Evolutionary conservation across 2,329 filamentous ascomycete species (phyloP).

Genomic region (Aspergillus sp.): DNA sequence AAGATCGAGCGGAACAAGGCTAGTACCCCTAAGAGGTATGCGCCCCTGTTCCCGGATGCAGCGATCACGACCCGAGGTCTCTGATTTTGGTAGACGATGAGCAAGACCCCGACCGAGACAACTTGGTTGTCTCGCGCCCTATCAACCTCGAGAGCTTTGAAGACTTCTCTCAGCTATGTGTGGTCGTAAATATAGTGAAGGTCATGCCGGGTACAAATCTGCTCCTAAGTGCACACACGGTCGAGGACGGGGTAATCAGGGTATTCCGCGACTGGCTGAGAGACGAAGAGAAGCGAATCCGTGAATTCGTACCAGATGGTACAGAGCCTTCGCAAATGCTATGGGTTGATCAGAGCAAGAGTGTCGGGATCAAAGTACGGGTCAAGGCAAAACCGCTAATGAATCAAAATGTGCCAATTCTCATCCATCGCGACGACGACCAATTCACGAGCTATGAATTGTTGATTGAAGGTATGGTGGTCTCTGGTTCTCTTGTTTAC

Average conservation of each 20-base stretch:
- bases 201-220: slow-evolving; percentile 61
- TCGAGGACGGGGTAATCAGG: slow-evolving; percentile 68
- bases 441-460: slow-evolving; percentile 69
- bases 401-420: slow-evolving; percentile 52
- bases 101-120: background rate
- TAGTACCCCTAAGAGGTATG: slow-evolving; percentile 20
- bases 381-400: slow-evolving; percentile 56
- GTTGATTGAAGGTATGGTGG: slow-evolving; percentile 66
- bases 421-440: slow-evolving; percentile 63
- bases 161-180: slow-evolving; percentile 73
- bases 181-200: slow-evolving; percentile 68
- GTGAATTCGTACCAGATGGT: slow-evolving; percentile 13
- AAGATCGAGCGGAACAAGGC: slow-evolving; percentile 1
- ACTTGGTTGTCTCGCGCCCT: slow-evolving; percentile 55
- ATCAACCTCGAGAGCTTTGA: slow-evolving; percentile 69
- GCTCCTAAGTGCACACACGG: slow-evolving; percentile 64
- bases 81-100: slow-evolving; percentile 15
- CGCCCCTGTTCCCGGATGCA: background rate
- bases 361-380: slow-evolving; percentile 69
- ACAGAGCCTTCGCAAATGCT: slow-evolving; percentile 51
- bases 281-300: slow-evolving; percentile 34
- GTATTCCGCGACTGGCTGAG: slow-evolving; percentile 74
- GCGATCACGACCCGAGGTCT: background rate
- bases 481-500: too few species aligned
- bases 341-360: slow-evolving; percentile 66